phyloP scores from a whole-genome alignment of 176 grass and related monocot genomes.

The Leersia perrieri region DNA sequence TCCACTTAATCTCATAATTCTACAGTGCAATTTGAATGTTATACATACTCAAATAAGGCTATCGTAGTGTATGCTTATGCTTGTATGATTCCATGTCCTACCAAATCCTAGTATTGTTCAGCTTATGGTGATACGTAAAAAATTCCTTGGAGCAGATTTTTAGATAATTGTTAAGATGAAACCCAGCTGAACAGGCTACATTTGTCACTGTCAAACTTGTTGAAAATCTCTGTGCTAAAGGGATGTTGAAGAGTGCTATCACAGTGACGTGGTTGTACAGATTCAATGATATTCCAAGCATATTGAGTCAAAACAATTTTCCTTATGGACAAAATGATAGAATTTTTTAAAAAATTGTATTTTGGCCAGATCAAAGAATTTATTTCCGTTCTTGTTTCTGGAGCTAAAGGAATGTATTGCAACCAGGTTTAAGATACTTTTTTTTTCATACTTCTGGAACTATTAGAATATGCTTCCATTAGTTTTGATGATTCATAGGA shows the following conservation, averaged over 20 bases:
- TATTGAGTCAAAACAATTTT: neutral
- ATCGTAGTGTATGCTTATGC: neutral
- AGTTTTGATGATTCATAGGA: neutral
- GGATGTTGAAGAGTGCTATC: neutral
- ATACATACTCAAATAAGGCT: neutral
- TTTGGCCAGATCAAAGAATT: neutral
- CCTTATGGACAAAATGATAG: neutral
- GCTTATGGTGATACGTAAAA: neutral
- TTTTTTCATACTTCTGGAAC: neutral
- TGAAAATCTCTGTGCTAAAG: neutral
- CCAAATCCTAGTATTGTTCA: neutral
- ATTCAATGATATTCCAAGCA: neutral
- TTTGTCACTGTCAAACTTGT: neutral
- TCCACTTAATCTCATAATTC: constrained; percentile 21
- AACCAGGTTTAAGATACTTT: neutral
- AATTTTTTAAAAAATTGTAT: neutral
- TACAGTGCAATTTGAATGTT: constrained; percentile 12
- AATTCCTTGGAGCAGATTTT: neutral
- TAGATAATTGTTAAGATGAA: neutral
- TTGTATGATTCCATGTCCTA: neutral
- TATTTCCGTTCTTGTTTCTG: neutral
- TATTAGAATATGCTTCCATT: neutral
- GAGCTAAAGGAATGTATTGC: neutral
- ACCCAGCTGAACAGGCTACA: neutral
- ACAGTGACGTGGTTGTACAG: neutral